Conservation (phyloP, 2,329 filamentous ascomycete species). For the Teratosphaeria nubilosa region DNA sequence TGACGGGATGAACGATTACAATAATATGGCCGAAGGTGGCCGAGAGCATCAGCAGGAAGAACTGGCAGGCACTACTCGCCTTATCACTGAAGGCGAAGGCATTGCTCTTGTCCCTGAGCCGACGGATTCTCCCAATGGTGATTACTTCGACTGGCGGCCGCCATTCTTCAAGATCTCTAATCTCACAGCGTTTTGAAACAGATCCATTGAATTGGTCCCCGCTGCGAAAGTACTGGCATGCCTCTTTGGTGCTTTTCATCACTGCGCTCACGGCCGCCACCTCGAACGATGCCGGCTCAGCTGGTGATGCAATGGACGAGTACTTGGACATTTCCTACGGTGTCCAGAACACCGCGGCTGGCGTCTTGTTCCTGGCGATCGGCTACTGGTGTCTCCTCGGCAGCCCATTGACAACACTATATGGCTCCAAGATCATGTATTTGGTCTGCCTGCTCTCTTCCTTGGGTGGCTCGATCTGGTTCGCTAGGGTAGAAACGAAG, state of each 20-base stretch:
- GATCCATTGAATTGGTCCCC: constrained; percentile 22
- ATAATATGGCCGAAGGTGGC: not conserved
- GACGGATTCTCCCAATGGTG: constrained; percentile 1
- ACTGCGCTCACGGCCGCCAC: constrained; percentile 47
- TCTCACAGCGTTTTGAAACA: constrained; percentile 6
- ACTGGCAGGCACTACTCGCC: constrained; percentile 1
- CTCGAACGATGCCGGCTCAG: constrained; percentile 46
- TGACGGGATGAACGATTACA: not conserved
- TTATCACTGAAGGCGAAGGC: constrained; percentile 3
- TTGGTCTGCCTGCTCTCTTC: constrained; percentile 42
- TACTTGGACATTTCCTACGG: constrained; percentile 43
- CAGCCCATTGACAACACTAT: constrained; percentile 44
- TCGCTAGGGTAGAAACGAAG: constrained; percentile 35
- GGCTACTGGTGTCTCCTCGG: constrained; percentile 47
- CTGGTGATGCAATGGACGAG: constrained; percentile 40
- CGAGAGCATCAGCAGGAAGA: not conserved
- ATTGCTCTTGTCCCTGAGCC: constrained; percentile 3
- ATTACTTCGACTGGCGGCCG: not conserved
- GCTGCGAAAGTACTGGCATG: constrained; percentile 24
- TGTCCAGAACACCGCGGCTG: constrained; percentile 47
- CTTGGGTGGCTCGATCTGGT: constrained; percentile 45
- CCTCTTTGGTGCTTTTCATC: constrained; percentile 42
- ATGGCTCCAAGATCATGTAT: constrained; percentile 46
- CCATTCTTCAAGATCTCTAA: not conserved
- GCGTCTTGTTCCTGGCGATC: constrained; percentile 46